Evolutionary conservation across 371 early-diverging fungal genomes (phyloP), one percentile per base, ranked within the genome.

Genomic region (Mortierella polycephala): DNA sequence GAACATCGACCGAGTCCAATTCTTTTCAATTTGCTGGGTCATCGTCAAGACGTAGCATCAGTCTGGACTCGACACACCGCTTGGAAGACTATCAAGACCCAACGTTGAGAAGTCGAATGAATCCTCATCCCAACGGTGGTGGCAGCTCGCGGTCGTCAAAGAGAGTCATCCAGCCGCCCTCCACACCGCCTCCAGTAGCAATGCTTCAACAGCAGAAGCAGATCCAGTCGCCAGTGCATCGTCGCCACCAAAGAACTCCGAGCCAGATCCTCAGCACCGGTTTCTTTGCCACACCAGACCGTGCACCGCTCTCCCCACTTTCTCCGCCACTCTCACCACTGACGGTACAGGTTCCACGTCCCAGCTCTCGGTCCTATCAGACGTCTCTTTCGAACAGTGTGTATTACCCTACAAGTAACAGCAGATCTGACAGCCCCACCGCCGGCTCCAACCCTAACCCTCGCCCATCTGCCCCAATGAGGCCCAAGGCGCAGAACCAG

Each of bases 261-360:
- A 74, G 74, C 20, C 74, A 74, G 52, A 20, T 55, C 56, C 41
- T 74, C 53, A 68, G 45, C 68, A 63, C 64, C 2, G 55, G 64
- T 5, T 55, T 63, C 41, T 74, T 67, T 57, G 57, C 42, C 37
- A 57, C 65, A 4, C 44, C 75, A 10, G 64, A 62, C 7, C 61
- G 60, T 11, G 49, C 61, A 2, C 39, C 59, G 5, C 20, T 57
- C 23, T 69, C 72, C 21, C 71, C 61, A 10, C 40, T 71, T 37
- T 71, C 74, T 1, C 74, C 74, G 12, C 74, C 74, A 2, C 41
- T 54, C 2, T 69, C 75, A 2, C 75, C 75, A 2, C 9, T 74
- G 42, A 62, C 75, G 49, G 47, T 74, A 39, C 75, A 74, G 57
- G 64, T 74, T 58, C 75, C 75, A 9, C 56, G 75, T 5, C 60